Evolutionary conservation across 768 basidiomycete species (phyloP), one percentile per base, ranked within the genome.

Genomic region (Thelephora aurantiotincta): DNA sequence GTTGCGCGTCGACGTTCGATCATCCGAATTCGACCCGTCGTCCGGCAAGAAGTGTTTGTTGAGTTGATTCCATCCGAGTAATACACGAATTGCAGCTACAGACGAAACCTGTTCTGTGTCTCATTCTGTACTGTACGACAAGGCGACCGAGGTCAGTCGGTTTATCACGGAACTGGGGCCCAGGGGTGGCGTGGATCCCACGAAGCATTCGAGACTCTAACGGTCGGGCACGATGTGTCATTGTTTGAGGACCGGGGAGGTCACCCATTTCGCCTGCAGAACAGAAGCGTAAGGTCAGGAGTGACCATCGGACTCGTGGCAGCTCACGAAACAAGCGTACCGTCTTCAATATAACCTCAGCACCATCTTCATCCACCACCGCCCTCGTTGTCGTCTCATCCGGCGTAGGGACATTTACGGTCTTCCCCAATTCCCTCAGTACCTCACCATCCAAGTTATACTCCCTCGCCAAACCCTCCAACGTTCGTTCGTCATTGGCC

Each of bases 341-440:
- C 65, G 62, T 67, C 61, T 69, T 72, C 26, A 68, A 69, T 11
- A 70, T 52, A 35, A 57, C 65, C 53, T 80, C 80, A 45, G 76
- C 70, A 1, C 82, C 82, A 14, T 76, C 69, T 49, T 73, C 68
- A n/a, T 67, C 69, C 18, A 67, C 63, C 11, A 59, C 65, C 52
- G 67, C 66, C 23, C 68, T 64, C 16, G 67, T 65, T 11, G 70
- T 68, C 2, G 62, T 65, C 46, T 67, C 64, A 43, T 72, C 68
- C 5, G 82, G 65, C 58, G 77, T 82, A 12, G 84, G 82, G 43
- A 72, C 77, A 55, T 68, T 85, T 57, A 89, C 72, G 57, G 70
- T 69, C 48, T 67, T 65, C 23, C 73, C 66, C 16, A 90, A 55
- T 16, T 60, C 67, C 44, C 75, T 69, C 33, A 89, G 52, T 50